Conservation (phyloP, 345 rosid genomes). For the Salix viminalis region DNA sequence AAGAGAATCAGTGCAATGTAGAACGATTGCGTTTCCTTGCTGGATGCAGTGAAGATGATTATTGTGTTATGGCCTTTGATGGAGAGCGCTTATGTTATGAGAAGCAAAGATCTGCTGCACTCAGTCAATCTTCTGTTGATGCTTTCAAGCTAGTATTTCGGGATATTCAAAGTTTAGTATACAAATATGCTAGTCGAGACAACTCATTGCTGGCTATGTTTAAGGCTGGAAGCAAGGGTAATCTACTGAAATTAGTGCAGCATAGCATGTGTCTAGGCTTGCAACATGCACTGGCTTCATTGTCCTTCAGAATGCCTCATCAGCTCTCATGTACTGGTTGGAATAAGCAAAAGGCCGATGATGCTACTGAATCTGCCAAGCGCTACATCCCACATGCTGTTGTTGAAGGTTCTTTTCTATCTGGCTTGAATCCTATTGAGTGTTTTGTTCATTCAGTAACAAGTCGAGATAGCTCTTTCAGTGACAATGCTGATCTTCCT, state of each 20-base stretch:
- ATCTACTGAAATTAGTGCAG: constrained; percentile 66
- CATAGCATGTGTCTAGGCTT: constrained; percentile 88
- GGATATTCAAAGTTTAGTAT: constrained; percentile 68
- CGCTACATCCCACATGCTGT: constrained; percentile 69
- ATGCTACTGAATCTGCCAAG: constrained; percentile 38
- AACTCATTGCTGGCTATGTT: constrained; percentile 75
- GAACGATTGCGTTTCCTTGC: constrained; percentile 35
- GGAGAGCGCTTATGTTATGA: constrained; percentile 43
- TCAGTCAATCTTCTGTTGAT: constrained; percentile 68
- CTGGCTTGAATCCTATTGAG: constrained; percentile 79
- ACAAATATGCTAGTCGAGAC: constrained; percentile 50
- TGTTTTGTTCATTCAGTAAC: constrained; percentile 84
- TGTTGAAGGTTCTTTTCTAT: constrained; percentile 61
- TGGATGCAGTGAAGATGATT: constrained; percentile 36
- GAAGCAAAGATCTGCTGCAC: constrained; percentile 72
- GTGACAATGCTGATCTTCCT: constrained; percentile 95
- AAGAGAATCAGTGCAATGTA: constrained; percentile 24
- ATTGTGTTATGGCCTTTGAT: constrained; percentile 32
- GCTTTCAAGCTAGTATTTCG: constrained; percentile 69
- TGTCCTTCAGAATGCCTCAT: constrained; percentile 77
- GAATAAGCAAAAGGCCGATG: constrained; percentile 47
- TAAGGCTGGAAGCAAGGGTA: constrained; percentile 95
- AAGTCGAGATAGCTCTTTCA: constrained; percentile 71
- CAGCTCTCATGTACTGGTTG: constrained; percentile 62
- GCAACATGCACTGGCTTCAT: constrained; percentile 70